Base-by-base conservation (phyloP, 495 filamentous ascomycete genomes). In the Tuber umbilicatum region DNA sequence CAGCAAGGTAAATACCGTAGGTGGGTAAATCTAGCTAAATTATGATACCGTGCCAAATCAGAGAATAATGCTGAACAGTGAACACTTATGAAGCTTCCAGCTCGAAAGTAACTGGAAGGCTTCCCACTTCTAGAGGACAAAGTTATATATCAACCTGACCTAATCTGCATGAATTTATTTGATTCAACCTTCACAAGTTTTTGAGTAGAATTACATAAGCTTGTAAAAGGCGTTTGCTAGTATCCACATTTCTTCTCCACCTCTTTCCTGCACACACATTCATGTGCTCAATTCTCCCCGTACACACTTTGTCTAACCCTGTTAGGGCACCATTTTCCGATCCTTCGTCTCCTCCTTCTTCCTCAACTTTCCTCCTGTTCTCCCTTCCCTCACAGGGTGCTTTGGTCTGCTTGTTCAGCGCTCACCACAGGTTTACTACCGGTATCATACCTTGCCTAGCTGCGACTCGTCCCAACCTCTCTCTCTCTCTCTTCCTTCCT, bases 251-350 rank as follows among this genome's bases (percentile, higher is more conserved):
- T 64, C 27, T 35, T 35, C 55, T 64, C 55, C 55, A 31, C 27
- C 50, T 31, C 50, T 50, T n/a, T 50, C 45, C 17, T 23, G 45
- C 50, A 60, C 55, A 64, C 27, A 60, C 55, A 64, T 64, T 64
- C 55, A 19, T 64, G 55, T 64, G 55, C 27, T 35, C 55, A 64
- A 64, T 64, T 64, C n/a, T 27, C n/a, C 14, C 16, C 31, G 14
- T 5, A 35, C 27, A 69, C 60, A 72, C 60, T 23, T 39, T 45
- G 45, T 79, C 77, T 79, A 78, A 70, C 76, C 72, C 76, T 69
- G 72, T 78, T 78, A 73, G 74, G 77, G 60, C 72, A 55, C 60
- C 75, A 38, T 79, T 79, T 79, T 74, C 77, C 75, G 75, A 75
- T 31, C 76, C 60, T 50, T 68, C 76, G 39, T 60, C 39, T 74